Evolutionary conservation across 2,329 filamentous ascomycete genomes (phyloP).

Genomic region (Microdochium paspali): DNA sequence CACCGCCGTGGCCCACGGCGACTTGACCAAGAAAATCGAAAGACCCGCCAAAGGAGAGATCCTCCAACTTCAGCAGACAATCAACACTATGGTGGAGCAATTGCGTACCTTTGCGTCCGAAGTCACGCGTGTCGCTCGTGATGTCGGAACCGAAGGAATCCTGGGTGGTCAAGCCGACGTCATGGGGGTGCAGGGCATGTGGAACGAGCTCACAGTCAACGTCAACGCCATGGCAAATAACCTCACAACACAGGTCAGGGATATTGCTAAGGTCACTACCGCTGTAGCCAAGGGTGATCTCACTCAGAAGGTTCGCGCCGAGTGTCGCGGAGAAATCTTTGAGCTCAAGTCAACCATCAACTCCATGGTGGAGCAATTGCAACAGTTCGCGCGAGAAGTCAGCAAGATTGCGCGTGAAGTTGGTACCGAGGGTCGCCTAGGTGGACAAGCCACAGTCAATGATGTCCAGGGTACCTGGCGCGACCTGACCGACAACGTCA

Average conservation of each 20-base stretch:
- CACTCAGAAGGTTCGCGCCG: conserved; percentile 92
- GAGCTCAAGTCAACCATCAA: conserved; percentile 98
- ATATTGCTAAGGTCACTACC: conserved; percentile 78
- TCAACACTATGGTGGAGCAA: conserved; percentile 86
- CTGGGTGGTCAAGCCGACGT: conserved; percentile 77
- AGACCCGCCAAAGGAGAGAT: conserved; percentile 75
- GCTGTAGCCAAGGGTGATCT: conserved; percentile 76
- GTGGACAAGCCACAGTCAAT: conserved; percentile 90
- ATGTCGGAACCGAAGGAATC: conserved; percentile 78
- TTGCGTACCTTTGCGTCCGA: conserved; percentile 75
- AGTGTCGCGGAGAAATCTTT: conserved; percentile 83
- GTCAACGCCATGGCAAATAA: conserved; percentile 87
- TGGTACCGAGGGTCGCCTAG: conserved; percentile 87
- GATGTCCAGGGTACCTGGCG: conserved; percentile 97
- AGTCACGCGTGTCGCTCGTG: conserved; percentile 72
- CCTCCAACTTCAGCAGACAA: conserved; percentile 73
- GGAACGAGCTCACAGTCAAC: conserved; percentile 79
- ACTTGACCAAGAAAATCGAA: conserved; percentile 77
- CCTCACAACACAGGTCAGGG: conserved; percentile 79
- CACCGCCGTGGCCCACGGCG: conserved; percentile 73
- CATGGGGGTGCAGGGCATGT: conserved; percentile 78
- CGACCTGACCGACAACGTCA: conserved; percentile 90
- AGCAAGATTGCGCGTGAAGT: conserved; percentile 95
- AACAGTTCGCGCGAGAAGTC: conserved; percentile 94
- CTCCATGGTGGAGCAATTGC: conserved; percentile 96